phyloP scores from a whole-genome alignment of 1,284 basidiomycete genomes.

The Cutaneotrichosporon cutaneum region DNA sequence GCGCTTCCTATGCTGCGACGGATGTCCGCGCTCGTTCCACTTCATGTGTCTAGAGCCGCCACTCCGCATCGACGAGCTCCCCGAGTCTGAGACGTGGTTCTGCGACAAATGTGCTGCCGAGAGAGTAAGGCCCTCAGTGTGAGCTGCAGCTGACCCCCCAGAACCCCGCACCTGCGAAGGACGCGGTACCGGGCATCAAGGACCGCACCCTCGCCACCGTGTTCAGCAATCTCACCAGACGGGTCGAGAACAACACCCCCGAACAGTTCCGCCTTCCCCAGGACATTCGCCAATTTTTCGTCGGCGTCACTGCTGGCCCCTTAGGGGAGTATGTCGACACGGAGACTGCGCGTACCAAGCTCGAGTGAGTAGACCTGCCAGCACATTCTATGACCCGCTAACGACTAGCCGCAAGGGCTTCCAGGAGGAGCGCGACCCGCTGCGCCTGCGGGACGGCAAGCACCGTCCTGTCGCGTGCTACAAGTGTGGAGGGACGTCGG shows the following conservation, averaged over 20 bases:
- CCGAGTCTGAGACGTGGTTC: conserved; percentile 88
- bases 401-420: conserved; percentile 75
- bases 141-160: conserved; percentile 13
- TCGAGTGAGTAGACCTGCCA: conserved; percentile 50
- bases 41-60: conserved; percentile 95
- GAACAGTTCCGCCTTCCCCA: conserved; percentile 81
- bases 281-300: conserved; percentile 81
- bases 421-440: conserved; percentile 86
- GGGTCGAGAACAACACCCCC: conserved; percentile 53
- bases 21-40: conserved; percentile 94
- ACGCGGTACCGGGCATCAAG: conserved; percentile 18
- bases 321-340: conserved; percentile 77
- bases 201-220: conserved; percentile 36
- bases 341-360: conserved; percentile 76
- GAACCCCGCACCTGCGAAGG: not conserved
- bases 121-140: conserved; percentile 25
- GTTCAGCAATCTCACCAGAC: conserved; percentile 38
- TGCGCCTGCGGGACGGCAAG: conserved; percentile 80
- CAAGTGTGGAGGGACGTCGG: conserved; percentile 76
- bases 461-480: conserved; percentile 81
- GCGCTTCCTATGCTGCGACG: conserved; percentile 92
- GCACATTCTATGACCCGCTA: not conserved
- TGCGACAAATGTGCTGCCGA: conserved; percentile 58
- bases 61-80: conserved; percentile 78
- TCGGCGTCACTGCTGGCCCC: conserved; percentile 67